These are phyloP conservation scores for Vitis rotundifolia DNA, from an alignment of 164 flowering plant genomes.

Conservation along the genomic window DNA sequence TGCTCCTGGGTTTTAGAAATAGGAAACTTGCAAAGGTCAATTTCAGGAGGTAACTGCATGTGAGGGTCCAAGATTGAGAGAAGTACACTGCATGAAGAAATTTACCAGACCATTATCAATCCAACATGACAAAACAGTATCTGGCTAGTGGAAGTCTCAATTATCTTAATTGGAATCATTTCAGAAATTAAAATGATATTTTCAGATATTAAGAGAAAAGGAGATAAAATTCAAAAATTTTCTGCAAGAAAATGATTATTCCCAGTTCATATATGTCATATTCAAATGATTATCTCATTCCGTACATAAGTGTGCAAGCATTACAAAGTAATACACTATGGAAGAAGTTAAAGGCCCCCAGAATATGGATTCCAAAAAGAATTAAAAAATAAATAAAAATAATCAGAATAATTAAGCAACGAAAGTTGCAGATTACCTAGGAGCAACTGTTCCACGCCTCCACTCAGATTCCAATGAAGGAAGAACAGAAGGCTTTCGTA, in stretches of 20 bases:
- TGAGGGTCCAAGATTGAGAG: conserved; percentile 82
- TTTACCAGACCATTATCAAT: conserved; percentile 8
- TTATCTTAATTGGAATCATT: not conserved
- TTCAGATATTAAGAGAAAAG: not conserved
- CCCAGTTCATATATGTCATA: too few relatives aligned
- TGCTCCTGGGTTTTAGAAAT: conserved; percentile 30
- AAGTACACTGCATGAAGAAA: conserved; percentile 65
- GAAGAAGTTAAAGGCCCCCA: too few relatives aligned
- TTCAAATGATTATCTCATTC: not conserved
- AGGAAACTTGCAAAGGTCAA: conserved; percentile 63
- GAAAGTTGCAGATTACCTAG: conserved; percentile 52
- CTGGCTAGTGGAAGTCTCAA: not conserved
- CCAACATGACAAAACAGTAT: not conserved
- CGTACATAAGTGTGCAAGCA: too few relatives aligned
- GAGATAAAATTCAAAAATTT: not conserved
- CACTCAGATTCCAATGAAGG: conserved; percentile 86
- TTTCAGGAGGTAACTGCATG: conserved; percentile 70
- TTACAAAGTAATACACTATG: too few relatives aligned
- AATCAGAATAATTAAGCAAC: not conserved
- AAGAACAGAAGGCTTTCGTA: conserved; percentile 75
- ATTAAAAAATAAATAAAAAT: not conserved
- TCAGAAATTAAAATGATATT: not conserved
- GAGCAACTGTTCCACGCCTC: conserved; percentile 81
- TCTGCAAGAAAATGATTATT: too few relatives aligned
- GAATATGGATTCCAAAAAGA: too few relatives aligned